Percentiles rank a stretch among this genome's conserved stretches.
Conservation (phyloP, 164 flowering plant genomes). For the Stephania yunnanensis region DNA sequence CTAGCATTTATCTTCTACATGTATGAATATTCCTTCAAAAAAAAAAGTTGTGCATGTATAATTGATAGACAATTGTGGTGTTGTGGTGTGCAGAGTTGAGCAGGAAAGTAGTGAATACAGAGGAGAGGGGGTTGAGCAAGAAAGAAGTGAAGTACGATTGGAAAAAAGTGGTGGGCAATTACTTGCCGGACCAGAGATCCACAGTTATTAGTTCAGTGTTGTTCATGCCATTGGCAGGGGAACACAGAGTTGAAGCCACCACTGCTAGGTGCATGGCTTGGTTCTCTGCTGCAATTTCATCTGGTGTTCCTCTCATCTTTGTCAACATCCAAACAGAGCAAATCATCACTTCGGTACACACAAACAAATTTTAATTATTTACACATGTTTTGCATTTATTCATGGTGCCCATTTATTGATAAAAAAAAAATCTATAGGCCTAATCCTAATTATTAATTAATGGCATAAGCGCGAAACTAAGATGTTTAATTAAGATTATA, state of each 20-base stretch:
- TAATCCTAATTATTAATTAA: not conserved
- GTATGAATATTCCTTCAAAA: no score
- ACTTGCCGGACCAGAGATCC: constrained; percentile 36
- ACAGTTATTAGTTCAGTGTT: constrained; percentile 45
- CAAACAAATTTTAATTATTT: no score
- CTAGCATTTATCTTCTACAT: no score
- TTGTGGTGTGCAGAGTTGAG: constrained; percentile 44
- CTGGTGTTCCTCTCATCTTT: constrained; percentile 52
- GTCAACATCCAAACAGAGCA: constrained; percentile 61
- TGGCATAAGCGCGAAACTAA: not conserved
- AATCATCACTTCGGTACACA: constrained; percentile 27
- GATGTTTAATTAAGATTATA: not conserved
- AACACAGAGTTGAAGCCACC: constrained; percentile 27
- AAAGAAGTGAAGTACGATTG: constrained; percentile 46
- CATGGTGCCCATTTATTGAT: no score
- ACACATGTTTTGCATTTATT: not conserved
- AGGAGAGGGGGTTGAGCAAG: constrained; percentile 24
- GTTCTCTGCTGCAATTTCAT: constrained; percentile 54
- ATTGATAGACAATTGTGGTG: not conserved
- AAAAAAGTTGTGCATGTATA: no score
- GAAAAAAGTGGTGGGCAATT: constrained; percentile 36
- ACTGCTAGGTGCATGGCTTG: constrained; percentile 56
- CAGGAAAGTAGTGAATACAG: constrained; percentile 37
- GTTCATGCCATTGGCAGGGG: constrained; percentile 40
- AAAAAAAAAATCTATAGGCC: no score